Evolutionary conservation across 768 basidiomycete species (phyloP), one percentile per base, ranked within the genome.

Genomic region (Termitomyces sp.): DNA sequence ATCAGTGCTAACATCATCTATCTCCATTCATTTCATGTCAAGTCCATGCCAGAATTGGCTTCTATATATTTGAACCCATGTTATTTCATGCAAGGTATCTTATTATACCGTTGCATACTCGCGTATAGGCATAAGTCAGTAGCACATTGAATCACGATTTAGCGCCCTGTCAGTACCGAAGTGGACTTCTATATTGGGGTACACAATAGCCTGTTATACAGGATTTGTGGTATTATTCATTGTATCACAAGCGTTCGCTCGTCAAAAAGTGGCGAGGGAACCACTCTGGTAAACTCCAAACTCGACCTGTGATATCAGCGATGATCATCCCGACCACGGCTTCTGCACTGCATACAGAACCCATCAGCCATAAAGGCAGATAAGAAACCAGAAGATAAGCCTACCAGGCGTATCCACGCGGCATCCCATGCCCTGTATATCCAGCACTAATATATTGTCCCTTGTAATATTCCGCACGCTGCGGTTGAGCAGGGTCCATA

Each of bases 391-490:
- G 22, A 32, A 32, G 3, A 40, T 9, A 33, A 16, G 18, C 79
- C 44, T 62, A 87, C 89, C 88, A 90, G 32, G 80, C 83, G 67
- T 79, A 90, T 0, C 86, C 82, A 5, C 87, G 81, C 4, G 90
- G 83, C 88, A 92, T 92, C 0, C 90, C 91, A 61, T 92, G 90
- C 1, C 90, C 90, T 0, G 82, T 76, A 63, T 82, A 91, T 3
- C 89, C 90, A 0, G 85, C 89, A 7, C 84, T 74, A 14, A 92
- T 82, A 65, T 82, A 91, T 60, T 91, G 89, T 0, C 87, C 86
- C 7, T 75, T 63, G 56, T 76, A 77, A 1, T 63, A 55, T 5
- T 66, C 63, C 4, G 52, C 55, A n/a, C 24, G 13, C n/a, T 68
- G 57, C 8, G 57, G 54, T 1, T 61, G 60, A 11, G 64, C 64